phyloP scores from a whole-genome alignment of 345 rosid genomes.

The Acer campestre region DNA sequence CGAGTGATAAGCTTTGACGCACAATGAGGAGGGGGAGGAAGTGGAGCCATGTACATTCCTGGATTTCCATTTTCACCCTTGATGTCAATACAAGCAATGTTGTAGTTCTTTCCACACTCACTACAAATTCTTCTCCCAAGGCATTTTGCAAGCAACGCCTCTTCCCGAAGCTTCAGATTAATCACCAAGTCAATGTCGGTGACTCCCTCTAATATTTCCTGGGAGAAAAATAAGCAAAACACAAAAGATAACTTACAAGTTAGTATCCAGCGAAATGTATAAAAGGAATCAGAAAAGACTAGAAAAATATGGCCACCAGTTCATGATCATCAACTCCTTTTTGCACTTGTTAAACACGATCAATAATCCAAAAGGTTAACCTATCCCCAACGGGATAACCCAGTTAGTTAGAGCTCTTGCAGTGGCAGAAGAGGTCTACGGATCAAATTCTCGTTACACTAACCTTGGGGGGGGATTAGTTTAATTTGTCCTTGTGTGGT shows the following conservation, averaged over 20 bases:
- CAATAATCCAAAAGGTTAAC: neutral
- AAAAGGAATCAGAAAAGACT: neutral
- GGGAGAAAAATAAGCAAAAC: conserved; percentile 21
- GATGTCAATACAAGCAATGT: conserved; percentile 83
- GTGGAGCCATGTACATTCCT: conserved; percentile 90
- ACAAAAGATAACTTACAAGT: neutral
- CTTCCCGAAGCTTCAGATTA: conserved; percentile 84
- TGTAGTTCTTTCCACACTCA: conserved; percentile 88
- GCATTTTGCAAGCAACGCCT: conserved; percentile 91
- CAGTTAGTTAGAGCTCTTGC: neutral
- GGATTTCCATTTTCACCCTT: conserved; percentile 78
- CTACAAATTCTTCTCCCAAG: conserved; percentile 93
- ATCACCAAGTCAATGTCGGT: conserved; percentile 78
- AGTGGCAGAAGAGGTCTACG: neutral
- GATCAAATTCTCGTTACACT: neutral
- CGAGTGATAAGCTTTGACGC: conserved; percentile 81
- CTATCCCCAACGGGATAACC: neutral
- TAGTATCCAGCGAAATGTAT: neutral
- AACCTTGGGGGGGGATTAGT: neutral
- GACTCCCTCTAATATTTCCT: conserved; percentile 95
- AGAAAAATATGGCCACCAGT: neutral
- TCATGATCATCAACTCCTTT: neutral
- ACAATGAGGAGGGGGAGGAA: conserved; percentile 91
- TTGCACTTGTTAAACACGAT: neutral
- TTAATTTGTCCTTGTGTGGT: neutral